Evolutionary conservation across 176 grass and related monocot species (phyloP), one percentile per base, ranked within the genome.

Genomic region (Oryza rufipogon): DNA sequence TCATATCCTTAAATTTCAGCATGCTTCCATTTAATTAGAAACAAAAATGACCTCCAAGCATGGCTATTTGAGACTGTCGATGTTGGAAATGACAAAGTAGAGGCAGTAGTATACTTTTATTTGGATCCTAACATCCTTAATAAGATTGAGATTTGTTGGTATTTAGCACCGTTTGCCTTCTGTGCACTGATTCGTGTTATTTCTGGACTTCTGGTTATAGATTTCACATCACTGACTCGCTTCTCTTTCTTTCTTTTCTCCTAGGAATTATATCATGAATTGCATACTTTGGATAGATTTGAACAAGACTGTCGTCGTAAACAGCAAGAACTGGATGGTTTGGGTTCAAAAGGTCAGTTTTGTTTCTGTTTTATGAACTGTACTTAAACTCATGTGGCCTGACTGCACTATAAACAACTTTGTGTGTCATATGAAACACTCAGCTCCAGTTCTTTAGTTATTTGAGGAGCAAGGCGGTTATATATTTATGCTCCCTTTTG

Each of bases 231-330:
- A 74, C 39, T 85, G 39, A 73, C 60, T 65, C 67, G 41, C 17
- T 86, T 86, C 41, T 58, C 10, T 78, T 78, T 36, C 60, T 69
- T 25, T 65, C 9, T 83, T 46, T 80, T n/a, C 2, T 8, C 26
- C 78, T 86, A 99, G 97, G 97, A 99, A 88, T 64, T 99, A 81
- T 99, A 99, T 66, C 97, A 96, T 84, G 97, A 99, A 88, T 88
- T 96, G 25, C 93, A 94, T 91, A 75, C 93, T 73, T 85, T 96
- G 87, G 97, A 94, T 99, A 99, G 91, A 77, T 96, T 96, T 79
- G 90, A 94, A 52, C 88, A 86, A 88, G 93, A 99, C 39, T 96
- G 89, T 64, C 83, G 63, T 71, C 82, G 70, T 88, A 99, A 94
- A 75, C 86, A 94, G 65, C 92, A 92, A 85, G 93, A 98, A 42